phyloP scores from a whole-genome alignment of 805 yeast species.

The Metschnikowia lochheadii region DNA sequence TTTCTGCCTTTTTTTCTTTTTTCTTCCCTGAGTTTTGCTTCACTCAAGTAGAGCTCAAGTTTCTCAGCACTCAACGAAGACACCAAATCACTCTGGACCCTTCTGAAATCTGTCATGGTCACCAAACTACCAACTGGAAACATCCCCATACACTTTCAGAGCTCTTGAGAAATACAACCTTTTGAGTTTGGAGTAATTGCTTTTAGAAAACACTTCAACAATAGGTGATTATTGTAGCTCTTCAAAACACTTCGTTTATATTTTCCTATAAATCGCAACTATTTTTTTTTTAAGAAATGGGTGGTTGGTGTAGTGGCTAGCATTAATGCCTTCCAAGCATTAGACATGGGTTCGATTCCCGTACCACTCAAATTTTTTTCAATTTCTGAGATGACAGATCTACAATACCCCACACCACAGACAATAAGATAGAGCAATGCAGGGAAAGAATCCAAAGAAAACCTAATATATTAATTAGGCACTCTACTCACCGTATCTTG shows the following conservation, averaged over 20 bases:
- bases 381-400: background rate
- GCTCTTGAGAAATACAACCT: slow-evolving; percentile 47
- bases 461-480: too few relatives aligned
- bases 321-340: slow-evolving; percentile 16
- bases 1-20: background rate
- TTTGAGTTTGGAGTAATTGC: slow-evolving; percentile 39
- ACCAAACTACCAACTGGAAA: slow-evolving; percentile 76
- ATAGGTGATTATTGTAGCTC: too few relatives aligned
- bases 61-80: slow-evolving; percentile 91
- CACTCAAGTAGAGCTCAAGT: slow-evolving; percentile 74
- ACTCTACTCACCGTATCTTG: too few relatives aligned
- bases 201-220: too few relatives aligned
- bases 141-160: too few relatives aligned
- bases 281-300: background rate
- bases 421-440: too few relatives aligned
- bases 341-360: slow-evolving; percentile 17
- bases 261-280: too few relatives aligned
- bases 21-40: slow-evolving; percentile 73
- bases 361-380: slow-evolving; percentile 11
- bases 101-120: slow-evolving; percentile 66
- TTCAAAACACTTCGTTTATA: too few relatives aligned
- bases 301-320: slow-evolving; percentile 16
- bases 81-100: slow-evolving; percentile 63
- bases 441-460: too few relatives aligned
- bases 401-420: too few relatives aligned